A percentile compares a stretch with the other conserved stretches of the same genome.
phyloP scores from a whole-genome alignment of 169 alveolate species.

The Eimeria acervulina region DNA sequence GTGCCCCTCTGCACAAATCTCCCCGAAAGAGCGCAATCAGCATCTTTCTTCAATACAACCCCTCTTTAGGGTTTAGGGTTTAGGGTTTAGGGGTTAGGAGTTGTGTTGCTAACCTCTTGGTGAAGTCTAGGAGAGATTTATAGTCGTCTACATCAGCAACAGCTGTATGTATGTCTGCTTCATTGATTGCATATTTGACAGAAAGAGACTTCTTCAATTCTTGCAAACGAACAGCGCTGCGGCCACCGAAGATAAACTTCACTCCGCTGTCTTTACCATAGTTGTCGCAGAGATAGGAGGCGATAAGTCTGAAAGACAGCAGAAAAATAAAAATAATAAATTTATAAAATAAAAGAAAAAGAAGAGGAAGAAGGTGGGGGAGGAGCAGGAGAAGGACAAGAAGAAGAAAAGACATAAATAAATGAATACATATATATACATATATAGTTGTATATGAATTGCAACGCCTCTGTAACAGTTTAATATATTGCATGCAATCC shows the following conservation, averaged over 20 bases:
- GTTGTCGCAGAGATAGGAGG: background rate
- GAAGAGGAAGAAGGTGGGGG: no score
- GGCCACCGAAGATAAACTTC: background rate
- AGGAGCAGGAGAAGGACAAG: no score
- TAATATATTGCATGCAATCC: no score
- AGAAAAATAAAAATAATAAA: no score
- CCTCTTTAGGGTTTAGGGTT: conserved; percentile 50
- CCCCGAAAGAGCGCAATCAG: background rate
- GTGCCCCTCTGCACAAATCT: background rate
- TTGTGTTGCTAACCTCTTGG: background rate
- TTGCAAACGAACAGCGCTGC: background rate
- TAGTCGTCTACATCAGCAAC: conserved; percentile 49
- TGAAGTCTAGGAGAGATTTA: background rate
- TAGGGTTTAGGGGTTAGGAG: conserved; percentile 7
- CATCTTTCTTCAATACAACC: no score
- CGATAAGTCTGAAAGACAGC: background rate
- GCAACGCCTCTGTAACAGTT: no score
- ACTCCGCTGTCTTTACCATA: background rate
- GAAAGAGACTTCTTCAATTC: background rate
- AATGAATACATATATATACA: no score
- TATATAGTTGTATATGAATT: no score
- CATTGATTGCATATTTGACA: background rate
- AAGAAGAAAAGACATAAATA: background rate
- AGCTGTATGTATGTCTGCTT: background rate
- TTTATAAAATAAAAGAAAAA: background rate